These are phyloP conservation scores for Kuraishia molischiana DNA, from an alignment of 805 yeast species.

Conservation along the genomic window DNA sequence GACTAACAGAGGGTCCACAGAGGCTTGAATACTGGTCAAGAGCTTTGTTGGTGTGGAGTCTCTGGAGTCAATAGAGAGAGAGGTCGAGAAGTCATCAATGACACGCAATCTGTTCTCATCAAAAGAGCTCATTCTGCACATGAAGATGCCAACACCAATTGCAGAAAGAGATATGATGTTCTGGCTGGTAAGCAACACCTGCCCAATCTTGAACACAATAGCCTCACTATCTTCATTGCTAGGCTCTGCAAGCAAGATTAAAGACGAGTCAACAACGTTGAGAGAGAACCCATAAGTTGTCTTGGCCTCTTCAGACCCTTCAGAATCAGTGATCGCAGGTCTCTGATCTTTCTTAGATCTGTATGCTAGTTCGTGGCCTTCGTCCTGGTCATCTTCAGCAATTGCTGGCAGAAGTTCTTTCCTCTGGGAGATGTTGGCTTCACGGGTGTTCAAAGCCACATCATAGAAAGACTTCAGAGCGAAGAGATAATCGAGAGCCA, in stretches of 20 bases:
- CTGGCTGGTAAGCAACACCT: constrained; percentile 60
- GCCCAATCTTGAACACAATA: constrained; percentile 80
- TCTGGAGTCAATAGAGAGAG: constrained; percentile 62
- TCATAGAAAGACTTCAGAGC: constrained; percentile 61
- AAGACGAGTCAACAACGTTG: constrained; percentile 67
- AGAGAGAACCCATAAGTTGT: constrained; percentile 40
- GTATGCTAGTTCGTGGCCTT: neutral
- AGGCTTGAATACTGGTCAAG: constrained; percentile 54
- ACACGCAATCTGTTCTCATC: constrained; percentile 60
- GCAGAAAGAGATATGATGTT: constrained; percentile 58
- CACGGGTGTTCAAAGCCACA: constrained; percentile 26
- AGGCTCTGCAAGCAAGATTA: constrained; percentile 76
- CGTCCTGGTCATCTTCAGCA: constrained; percentile 1
- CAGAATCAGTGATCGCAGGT: constrained; percentile 3
- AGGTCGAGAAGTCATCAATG: constrained; percentile 81
- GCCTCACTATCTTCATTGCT: constrained; percentile 67
- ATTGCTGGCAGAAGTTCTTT: constrained; percentile 1
- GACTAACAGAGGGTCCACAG: constrained; percentile 72
- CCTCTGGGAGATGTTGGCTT: neutral
- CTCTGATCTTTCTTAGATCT: neutral
- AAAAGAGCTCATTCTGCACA: constrained; percentile 62
- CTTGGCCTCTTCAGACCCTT: constrained; percentile 6
- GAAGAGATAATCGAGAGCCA: constrained; percentile 81
- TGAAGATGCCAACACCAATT: constrained; percentile 76
- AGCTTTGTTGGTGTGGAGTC: constrained; percentile 50